Conservation (phyloP, 2,329 filamentous ascomycete species). For the Geosmithia putterillii region DNA sequence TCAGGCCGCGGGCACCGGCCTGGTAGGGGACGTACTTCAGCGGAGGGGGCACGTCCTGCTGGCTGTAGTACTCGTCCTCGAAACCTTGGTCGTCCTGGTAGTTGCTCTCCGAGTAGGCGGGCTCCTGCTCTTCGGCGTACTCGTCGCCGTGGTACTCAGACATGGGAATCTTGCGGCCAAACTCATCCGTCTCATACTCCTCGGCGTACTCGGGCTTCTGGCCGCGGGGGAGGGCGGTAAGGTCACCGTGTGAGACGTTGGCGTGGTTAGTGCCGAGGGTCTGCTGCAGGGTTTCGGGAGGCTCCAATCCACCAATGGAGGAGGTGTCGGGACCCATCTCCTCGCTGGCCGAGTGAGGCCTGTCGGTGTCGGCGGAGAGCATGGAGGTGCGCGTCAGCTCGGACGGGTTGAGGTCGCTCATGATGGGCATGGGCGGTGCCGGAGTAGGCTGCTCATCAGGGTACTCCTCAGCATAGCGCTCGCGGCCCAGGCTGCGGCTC, state of each 20-base stretch:
- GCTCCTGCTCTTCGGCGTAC: slow-evolving; percentile 26
- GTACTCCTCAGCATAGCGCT: slow-evolving; percentile 35
- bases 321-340: slow-evolving; percentile 52
- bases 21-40: slow-evolving; percentile 57
- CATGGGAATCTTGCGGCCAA: slow-evolving; percentile 26
- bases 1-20: slow-evolving; percentile 59
- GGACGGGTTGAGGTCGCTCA: slow-evolving; percentile 75
- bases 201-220: slow-evolving; percentile 26
- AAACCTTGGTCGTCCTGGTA: slow-evolving; percentile 26
- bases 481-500: slow-evolving; percentile 30
- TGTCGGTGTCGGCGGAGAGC: slow-evolving; percentile 66
- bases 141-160: slow-evolving; percentile 17
- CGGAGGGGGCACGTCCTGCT: slow-evolving; percentile 51
- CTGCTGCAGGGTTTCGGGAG: slow-evolving; percentile 41
- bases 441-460: slow-evolving; percentile 42
- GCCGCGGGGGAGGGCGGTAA: slow-evolving; percentile 38
- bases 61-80: slow-evolving; percentile 37
- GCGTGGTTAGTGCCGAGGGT: slow-evolving; percentile 57
- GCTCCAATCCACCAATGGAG: slow-evolving; percentile 27
- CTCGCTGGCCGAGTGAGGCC: slow-evolving; percentile 56
- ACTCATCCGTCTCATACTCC: slow-evolving; percentile 35
- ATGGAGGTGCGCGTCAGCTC: slow-evolving; percentile 84
- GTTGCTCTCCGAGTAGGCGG: slow-evolving; percentile 16
- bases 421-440: slow-evolving; percentile 70
- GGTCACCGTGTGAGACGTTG: slow-evolving; percentile 47